Conservation (phyloP, 257 asterid species). For the Penstemon newberryi region DNA sequence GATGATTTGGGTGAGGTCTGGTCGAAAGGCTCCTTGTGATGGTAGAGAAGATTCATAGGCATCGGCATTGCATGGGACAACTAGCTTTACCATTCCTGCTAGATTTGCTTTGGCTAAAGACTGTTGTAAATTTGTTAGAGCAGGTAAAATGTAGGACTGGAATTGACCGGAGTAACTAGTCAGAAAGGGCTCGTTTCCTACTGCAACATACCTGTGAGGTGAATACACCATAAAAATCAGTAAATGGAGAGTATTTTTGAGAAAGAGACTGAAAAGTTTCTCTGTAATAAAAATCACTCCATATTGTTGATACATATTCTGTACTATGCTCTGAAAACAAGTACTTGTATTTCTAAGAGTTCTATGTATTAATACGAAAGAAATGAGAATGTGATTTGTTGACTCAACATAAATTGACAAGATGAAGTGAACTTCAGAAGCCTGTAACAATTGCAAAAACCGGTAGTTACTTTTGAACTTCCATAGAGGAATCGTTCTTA, state of each 20-base stretch:
- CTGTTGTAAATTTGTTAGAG: slow-evolving; percentile 69
- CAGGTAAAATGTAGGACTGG: slow-evolving; percentile 73
- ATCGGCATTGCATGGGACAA: slow-evolving; percentile 98
- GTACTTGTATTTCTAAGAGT: too few species aligned
- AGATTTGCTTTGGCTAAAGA: slow-evolving; percentile 72
- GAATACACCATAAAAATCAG: slow-evolving; percentile 29
- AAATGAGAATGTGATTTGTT: too few species aligned
- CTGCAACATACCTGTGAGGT: slow-evolving; percentile 82
- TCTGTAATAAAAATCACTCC: too few species aligned
- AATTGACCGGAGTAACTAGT: slow-evolving; percentile 72
- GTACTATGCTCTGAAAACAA: too few species aligned
- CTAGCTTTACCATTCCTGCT: slow-evolving; percentile 68
- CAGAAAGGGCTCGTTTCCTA: slow-evolving; percentile 94
- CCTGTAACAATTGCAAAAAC: too few species aligned
- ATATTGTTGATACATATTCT: too few species aligned
- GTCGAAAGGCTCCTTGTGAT: slow-evolving; percentile 86
- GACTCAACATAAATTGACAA: too few species aligned
- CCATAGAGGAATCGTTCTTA: too few species aligned
- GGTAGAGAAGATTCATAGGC: slow-evolving; percentile 86
- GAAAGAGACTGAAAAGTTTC: too few species aligned
- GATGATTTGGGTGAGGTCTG: slow-evolving; percentile 70
- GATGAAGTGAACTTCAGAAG: too few species aligned
- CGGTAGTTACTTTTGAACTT: too few species aligned
- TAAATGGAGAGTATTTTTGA: neutral
- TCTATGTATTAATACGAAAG: too few species aligned